A percentile compares a stretch with the other conserved stretches of the same genome.
Conservation (phyloP, 176 grass and related monocot species). For the Pontederia paniculata region DNA sequence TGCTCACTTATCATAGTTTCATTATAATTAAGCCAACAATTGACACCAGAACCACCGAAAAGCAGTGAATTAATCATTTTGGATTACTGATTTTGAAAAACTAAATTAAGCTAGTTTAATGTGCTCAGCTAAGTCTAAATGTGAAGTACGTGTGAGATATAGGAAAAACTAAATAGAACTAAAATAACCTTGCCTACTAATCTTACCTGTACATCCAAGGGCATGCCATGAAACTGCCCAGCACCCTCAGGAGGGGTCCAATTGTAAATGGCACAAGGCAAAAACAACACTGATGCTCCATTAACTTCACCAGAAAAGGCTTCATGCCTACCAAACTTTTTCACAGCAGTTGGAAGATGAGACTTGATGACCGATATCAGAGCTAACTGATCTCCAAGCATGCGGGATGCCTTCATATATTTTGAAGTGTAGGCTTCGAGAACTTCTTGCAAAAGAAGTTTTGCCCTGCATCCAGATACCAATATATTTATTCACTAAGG, state of each 20-base stretch:
- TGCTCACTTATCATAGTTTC: too few species aligned
- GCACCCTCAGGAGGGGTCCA: conserved; percentile 89
- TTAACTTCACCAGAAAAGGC: conserved; percentile 58
- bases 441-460: conserved; percentile 60
- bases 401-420: conserved; percentile 49
- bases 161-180: not conserved
- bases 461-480: conserved; percentile 36
- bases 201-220: conserved; percentile 88
- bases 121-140: too few species aligned
- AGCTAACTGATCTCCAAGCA: conserved; percentile 88
- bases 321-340: conserved; percentile 56
- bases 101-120: too few species aligned
- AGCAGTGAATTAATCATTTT: too few species aligned
- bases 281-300: conserved; percentile 59
- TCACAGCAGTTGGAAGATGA: conserved; percentile 44
- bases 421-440: conserved; percentile 52
- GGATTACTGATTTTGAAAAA: too few species aligned
- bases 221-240: conserved; percentile 94
- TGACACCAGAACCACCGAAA: too few species aligned
- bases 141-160: not conserved
- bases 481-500: not conserved
- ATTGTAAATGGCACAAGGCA: conserved; percentile 87
- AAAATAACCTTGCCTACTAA: not conserved
- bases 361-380: conserved; percentile 81
- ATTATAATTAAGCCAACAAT: too few species aligned